Base-by-base conservation (phyloP, 2,329 filamentous ascomycete genomes). In the Sclerotinia minor region DNA sequence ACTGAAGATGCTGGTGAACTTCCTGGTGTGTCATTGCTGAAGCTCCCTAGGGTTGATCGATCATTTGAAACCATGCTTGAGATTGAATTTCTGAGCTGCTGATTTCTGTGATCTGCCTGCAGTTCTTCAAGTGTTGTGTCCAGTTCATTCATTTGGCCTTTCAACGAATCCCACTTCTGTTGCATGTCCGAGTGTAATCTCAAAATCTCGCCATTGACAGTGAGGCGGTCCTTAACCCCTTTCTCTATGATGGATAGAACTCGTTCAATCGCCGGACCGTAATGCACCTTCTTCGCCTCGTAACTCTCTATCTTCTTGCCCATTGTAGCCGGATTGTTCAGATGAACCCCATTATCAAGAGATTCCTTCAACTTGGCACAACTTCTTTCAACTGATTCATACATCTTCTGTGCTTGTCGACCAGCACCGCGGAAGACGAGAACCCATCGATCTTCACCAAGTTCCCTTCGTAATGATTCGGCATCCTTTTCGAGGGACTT, bases 401-500 rank as follows among this genome's bases (percentile, higher is more conserved):
- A 94, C 93, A 99, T 97, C 81, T 97, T 97, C 73, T 95, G 88
- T 5, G 95, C 94, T 79, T 97, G 93, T 68, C 90, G 86, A 19
- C 93, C 94, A 21, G 95, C 95, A 72, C 95, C 94, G 67, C 94
- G 88, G 81, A 99, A 99, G 47, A 98, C 94, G 65, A 96, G 85
- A 54, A 99, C 89, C 95, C 95, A 99, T 67, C 93, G 89, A 76
- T 99, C 95, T 77, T 99, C 95, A 38, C 93, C 93, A 5, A 99
- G 83, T 77, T 99, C 95, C 77, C 93, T 91, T 71, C 94, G 86
- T 58, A 99, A 79, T 1, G 91, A 91, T 75, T 98, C 94, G 13
- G 94, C 94, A 77, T 99, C 95, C 70, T 88, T 88, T 78, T 97
- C 92, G 2, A 99, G 85, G 77, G 91, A 93, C 79, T 89, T 91